These are phyloP conservation scores for Gossypium schwendimanii DNA, from an alignment of 441 rosid species.

Conservation along the genomic window DNA sequence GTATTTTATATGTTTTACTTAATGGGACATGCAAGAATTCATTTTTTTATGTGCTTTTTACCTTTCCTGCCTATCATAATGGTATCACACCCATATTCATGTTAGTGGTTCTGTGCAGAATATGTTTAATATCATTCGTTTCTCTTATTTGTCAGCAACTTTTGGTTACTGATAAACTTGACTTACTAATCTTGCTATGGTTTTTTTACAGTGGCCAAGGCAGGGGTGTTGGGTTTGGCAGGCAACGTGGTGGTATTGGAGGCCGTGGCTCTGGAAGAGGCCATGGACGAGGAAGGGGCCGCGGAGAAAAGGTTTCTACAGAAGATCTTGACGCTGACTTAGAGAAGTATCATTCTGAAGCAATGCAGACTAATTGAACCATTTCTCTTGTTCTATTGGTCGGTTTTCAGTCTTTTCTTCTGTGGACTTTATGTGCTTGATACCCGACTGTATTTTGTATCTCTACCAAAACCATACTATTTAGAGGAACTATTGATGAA, in stretches of 20 bases:
- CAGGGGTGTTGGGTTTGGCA: constrained; percentile 47
- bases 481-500: constrained; percentile 21
- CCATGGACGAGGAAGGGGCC: constrained; percentile 62
- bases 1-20: not conserved
- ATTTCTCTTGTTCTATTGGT: constrained; percentile 18
- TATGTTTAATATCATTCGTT: not conserved
- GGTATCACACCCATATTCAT: not conserved
- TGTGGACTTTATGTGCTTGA: constrained; percentile 30
- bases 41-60: not conserved
- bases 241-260: constrained; percentile 46
- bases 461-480: constrained; percentile 20
- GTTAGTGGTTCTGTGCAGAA: not conserved
- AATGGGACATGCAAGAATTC: not conserved
- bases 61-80: not conserved
- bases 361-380: constrained; percentile 67
- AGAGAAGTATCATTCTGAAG: constrained; percentile 66
- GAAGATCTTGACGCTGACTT: constrained; percentile 94
- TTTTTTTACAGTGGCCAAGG: constrained; percentile 37
- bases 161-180: not conserved
- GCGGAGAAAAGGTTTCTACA: constrained; percentile 67
- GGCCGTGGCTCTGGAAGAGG: constrained; percentile 54
- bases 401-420: constrained; percentile 19
- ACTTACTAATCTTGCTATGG: not conserved
- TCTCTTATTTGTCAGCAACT: not conserved
- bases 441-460: constrained; percentile 26